Conservation (phyloP, 306 rosid species). For the Alnus glutinosa region DNA sequence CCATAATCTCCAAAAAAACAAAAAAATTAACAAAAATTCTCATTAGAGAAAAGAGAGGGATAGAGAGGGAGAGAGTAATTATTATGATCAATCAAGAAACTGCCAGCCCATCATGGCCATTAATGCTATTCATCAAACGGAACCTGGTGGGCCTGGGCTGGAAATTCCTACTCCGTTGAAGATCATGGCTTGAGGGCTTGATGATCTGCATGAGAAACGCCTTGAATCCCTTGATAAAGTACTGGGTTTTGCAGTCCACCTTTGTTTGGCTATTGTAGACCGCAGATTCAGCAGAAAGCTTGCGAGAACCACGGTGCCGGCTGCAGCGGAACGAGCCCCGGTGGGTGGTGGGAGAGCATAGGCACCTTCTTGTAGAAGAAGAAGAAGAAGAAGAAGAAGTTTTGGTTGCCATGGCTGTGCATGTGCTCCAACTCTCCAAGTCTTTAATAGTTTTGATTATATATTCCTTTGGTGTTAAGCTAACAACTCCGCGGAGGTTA, state of each 20-base stretch:
- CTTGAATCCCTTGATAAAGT: background rate
- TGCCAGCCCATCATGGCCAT: constrained; percentile 5
- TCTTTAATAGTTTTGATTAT: background rate
- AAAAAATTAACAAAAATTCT: no score
- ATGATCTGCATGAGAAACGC: constrained; percentile 25
- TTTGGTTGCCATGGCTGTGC: background rate
- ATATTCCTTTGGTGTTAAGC: background rate
- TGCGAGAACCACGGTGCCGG: constrained; percentile 31
- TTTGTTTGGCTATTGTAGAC: background rate
- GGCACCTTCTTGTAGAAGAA: constrained; percentile 37
- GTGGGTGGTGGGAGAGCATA: constrained; percentile 63
- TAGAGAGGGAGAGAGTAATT: background rate
- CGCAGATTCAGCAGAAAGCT: background rate
- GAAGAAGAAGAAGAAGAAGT: background rate
- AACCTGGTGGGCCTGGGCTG: constrained; percentile 39
- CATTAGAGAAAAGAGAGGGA: no score
- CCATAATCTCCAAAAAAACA: background rate
- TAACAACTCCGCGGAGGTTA: background rate
- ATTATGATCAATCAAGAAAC: constrained; percentile 19
- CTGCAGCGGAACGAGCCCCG: constrained; percentile 70
- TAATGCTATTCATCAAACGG: constrained; percentile 15
- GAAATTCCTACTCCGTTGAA: constrained; percentile 28
- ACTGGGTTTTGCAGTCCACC: constrained; percentile 4
- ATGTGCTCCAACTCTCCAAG: background rate
- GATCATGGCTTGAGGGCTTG: constrained; percentile 23